A percentile compares a stretch with the other conserved stretches of the same genome.
Conservation (phyloP, 306 rosid species). For the Quercus engelmannii region DNA sequence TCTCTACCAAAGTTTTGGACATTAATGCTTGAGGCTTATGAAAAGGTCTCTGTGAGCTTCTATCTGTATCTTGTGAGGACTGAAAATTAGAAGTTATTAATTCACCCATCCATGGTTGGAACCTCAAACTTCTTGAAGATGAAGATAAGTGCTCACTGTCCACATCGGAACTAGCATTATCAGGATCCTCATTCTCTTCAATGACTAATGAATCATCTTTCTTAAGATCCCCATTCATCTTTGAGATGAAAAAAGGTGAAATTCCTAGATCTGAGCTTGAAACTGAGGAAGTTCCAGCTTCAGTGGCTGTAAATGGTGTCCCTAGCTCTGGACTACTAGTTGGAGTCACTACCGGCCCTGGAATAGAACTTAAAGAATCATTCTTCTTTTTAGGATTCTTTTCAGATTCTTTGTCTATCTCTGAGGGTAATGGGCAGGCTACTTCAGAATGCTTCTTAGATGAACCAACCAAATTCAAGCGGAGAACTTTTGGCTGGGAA, state of each 20-base stretch:
- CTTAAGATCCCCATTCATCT: slow-evolving; percentile 61
- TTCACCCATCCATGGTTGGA: slow-evolving; percentile 83
- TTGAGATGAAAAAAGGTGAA: slow-evolving; percentile 77
- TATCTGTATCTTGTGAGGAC: slow-evolving; percentile 43
- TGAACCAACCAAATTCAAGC: slow-evolving; percentile 80
- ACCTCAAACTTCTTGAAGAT: slow-evolving; percentile 76
- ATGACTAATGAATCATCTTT: slow-evolving; percentile 49
- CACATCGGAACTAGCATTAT: slow-evolving; percentile 70
- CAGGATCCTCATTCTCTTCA: slow-evolving; percentile 57
- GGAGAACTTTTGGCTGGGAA: slow-evolving; percentile 91
- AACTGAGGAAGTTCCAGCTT: slow-evolving; percentile 85
- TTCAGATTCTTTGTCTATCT: slow-evolving; percentile 48
- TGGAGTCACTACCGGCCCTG: slow-evolving; percentile 84
- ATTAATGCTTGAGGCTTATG: slow-evolving; percentile 54
- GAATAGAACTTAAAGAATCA: slow-evolving; percentile 47
- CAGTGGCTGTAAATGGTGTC: slow-evolving; percentile 86
- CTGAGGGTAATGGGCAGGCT: slow-evolving; percentile 42
- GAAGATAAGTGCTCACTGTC: slow-evolving; percentile 71
- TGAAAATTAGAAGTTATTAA: slow-evolving; percentile 52
- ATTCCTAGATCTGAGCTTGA: slow-evolving; percentile 96
- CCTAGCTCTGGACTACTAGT: slow-evolving; percentile 96
- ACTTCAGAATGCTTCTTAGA: slow-evolving; percentile 55
- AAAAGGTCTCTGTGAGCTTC: slow-evolving; percentile 43
- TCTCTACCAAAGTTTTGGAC: slow-evolving; percentile 52
- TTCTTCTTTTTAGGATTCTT: slow-evolving; percentile 44